These are phyloP conservation scores for Sanghuangporus baumii DNA, from an alignment of 1,284 basidiomycete species.

Conservation along the genomic window DNA sequence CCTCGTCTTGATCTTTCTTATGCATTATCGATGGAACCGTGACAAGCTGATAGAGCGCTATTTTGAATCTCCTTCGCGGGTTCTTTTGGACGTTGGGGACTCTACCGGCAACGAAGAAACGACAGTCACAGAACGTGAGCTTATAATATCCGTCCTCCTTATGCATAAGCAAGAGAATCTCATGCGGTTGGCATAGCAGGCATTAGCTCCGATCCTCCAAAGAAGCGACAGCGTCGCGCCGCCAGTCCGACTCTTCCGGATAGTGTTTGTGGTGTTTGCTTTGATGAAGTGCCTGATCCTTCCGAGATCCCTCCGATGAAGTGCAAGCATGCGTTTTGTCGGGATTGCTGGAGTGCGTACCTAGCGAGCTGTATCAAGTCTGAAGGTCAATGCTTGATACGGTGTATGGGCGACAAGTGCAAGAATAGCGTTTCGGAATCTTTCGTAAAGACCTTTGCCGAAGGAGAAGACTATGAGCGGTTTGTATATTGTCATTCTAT, in stretches of 20 bases:
- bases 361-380: slow-evolving; percentile 50
- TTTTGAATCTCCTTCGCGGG: slow-evolving; percentile 43
- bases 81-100: slow-evolving; percentile 34
- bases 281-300: slow-evolving; percentile 28
- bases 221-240: slow-evolving; percentile 26
- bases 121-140: not conserved
- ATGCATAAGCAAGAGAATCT: not conserved
- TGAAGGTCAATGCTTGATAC: slow-evolving; percentile 55
- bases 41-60: slow-evolving; percentile 54
- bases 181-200: slow-evolving; percentile 1
- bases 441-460: slow-evolving; percentile 38
- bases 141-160: not conserved
- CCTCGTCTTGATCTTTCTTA: slow-evolving; percentile 52
- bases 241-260: slow-evolving; percentile 18
- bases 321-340: slow-evolving; percentile 51
- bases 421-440: slow-evolving; percentile 43
- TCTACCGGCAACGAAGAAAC: slow-evolving; percentile 18
- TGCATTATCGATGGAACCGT: slow-evolving; percentile 62
- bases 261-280: slow-evolving; percentile 47
- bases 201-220: slow-evolving; percentile 17
- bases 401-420: slow-evolving; percentile 63
- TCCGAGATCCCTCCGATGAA: slow-evolving; percentile 37
- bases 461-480: slow-evolving; percentile 31
- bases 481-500: slow-evolving; percentile 18
- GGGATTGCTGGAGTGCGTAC: slow-evolving; percentile 54